Evolutionary conservation across 345 rosid genomes (phyloP).

Genomic region (Melaleuca alternifolia): DNA sequence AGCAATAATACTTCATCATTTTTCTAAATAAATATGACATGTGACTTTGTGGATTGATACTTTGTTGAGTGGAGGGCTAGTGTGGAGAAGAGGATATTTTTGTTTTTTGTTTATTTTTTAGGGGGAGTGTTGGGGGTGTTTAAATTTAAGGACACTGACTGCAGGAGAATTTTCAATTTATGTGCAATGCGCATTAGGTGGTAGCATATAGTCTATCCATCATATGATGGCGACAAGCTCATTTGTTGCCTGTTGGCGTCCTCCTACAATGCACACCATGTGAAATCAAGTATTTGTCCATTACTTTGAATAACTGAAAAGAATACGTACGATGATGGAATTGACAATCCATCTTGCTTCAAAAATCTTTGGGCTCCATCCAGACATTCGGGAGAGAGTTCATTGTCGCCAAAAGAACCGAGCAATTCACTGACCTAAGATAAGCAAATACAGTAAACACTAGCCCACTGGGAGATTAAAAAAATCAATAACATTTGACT

Average conservation of each 20-base stretch:
- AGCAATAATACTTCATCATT: not conserved
- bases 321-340: conserved; percentile 83
- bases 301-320: not conserved
- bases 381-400: conserved; percentile 97
- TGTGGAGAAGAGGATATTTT: not conserved
- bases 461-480: not conserved
- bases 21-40: not conserved
- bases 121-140: not conserved
- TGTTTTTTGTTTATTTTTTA: no score
- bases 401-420: conserved; percentile 99
- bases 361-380: conserved; percentile 98
- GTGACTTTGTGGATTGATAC: not conserved
- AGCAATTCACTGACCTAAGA: conserved; percentile 82
- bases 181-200: not conserved
- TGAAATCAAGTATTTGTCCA: not conserved
- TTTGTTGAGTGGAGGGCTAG: not conserved
- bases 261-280: not conserved
- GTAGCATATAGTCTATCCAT: not conserved
- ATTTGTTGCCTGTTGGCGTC: not conserved
- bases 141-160: not conserved
- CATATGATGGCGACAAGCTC: not conserved
- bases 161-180: not conserved
- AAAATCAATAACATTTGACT: not conserved
- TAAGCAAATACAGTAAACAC: conserved; percentile 12
- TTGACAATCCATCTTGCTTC: conserved; percentile 90